A percentile compares a stretch with the other conserved stretches of the same genome.
Evolutionary conservation across 164 flowering plant species (phyloP).

Genomic region (Echeveria elegans): DNA sequence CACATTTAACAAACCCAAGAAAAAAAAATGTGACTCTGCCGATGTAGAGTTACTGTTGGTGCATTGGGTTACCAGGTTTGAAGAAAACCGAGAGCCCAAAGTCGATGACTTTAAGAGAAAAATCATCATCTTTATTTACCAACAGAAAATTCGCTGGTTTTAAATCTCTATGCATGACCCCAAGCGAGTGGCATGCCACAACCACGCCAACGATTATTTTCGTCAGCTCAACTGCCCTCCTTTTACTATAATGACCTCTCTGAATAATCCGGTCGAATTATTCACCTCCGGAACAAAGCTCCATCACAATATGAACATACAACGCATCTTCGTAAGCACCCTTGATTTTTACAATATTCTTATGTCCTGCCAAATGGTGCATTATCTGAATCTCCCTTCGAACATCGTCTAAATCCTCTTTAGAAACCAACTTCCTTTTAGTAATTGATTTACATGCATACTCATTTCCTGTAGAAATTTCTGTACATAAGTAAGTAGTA

Average conservation of each 20-base stretch:
- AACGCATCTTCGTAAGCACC: conserved; percentile 62
- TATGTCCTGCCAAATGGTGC: conserved; percentile 90
- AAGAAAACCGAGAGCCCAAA: conserved; percentile 7
- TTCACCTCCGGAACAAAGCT: conserved; percentile 3
- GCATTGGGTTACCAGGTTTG: conserved; percentile 2
- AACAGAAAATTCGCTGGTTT: neutral
- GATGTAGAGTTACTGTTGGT: neutral
- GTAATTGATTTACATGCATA: conserved; percentile 83
- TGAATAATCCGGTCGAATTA: conserved; percentile 4
- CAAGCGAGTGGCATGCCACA: conserved; percentile 7
- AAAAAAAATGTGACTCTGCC: too few species aligned
- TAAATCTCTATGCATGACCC: conserved; percentile 7
- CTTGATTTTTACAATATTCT: conserved; percentile 68
- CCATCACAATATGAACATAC: conserved; percentile 4
- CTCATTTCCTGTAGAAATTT: conserved; percentile 44
- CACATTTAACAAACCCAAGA: neutral
- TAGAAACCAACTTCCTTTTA: conserved; percentile 77
- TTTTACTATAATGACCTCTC: neutral
- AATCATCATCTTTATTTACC: conserved; percentile 6
- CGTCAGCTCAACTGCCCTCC: conserved; percentile 1
- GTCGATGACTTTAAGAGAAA: conserved; percentile 2
- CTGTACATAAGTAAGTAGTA: conserved; percentile 71
- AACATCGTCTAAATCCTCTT: conserved; percentile 50
- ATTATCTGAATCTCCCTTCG: conserved; percentile 84
- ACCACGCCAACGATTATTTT: conserved; percentile 3